Conservation (phyloP, 2,329 filamentous ascomycete species). For the Setomelanomma holmii region DNA sequence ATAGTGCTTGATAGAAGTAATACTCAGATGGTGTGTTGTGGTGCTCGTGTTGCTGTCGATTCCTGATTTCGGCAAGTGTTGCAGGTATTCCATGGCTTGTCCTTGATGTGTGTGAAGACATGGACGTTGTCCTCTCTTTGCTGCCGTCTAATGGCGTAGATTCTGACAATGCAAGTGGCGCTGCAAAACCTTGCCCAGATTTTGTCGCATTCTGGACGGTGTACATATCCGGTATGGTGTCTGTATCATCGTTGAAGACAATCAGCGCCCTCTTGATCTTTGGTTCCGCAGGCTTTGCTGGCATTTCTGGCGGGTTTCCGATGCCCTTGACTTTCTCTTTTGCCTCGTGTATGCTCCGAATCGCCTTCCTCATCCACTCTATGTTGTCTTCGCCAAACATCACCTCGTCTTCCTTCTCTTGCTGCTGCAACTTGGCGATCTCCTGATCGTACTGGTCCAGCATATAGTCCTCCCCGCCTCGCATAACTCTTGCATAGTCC, state of each 20-base stretch:
- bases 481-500: conserved; percentile 96
- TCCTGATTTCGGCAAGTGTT: conserved; percentile 55
- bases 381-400: conserved; percentile 87
- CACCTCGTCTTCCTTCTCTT: conserved; percentile 88
- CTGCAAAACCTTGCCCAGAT: conserved; percentile 51
- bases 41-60: conserved; percentile 54
- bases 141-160: conserved; percentile 5
- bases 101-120: conserved; percentile 39
- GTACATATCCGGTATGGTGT: conserved; percentile 61
- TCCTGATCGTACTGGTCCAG: conserved; percentile 78
- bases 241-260: conserved; percentile 55
- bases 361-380: conserved; percentile 87
- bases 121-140: conserved; percentile 35
- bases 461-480: conserved; percentile 91
- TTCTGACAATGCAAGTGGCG: conserved; percentile 12
- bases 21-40: conserved; percentile 64
- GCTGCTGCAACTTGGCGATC: conserved; percentile 73
- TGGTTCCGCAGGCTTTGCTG: conserved; percentile 59
- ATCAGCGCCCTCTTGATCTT: conserved; percentile 58
- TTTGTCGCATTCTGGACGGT: conserved; percentile 55
- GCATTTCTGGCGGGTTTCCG: conserved; percentile 66
- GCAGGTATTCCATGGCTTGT: conserved; percentile 49
- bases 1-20: conserved; percentile 86
- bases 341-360: conserved; percentile 73
- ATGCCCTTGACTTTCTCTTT: conserved; percentile 77